Percentiles rank a stretch among this genome's conserved stretches.
Evolutionary conservation across 306 rosid genomes (phyloP).

Genomic region (Cucurbita argyrosperma): DNA sequence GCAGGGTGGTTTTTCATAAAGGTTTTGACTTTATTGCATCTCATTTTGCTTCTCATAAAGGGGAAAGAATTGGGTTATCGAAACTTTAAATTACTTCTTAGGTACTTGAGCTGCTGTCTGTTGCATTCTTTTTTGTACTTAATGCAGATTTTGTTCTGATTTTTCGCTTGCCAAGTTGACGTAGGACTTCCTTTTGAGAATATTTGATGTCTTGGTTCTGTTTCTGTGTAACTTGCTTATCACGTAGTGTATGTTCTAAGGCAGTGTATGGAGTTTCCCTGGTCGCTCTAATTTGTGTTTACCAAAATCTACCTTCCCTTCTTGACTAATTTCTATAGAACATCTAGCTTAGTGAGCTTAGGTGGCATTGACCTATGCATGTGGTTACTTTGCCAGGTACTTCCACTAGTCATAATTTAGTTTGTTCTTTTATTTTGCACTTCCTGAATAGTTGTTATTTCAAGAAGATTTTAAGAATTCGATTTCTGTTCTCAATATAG

Average conservation of each 20-base stretch:
- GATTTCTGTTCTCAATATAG: background rate
- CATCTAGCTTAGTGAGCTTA: background rate
- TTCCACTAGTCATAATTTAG: background rate
- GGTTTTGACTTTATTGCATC: background rate
- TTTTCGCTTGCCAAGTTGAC: background rate
- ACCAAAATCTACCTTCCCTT: background rate
- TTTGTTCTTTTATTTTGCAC: background rate
- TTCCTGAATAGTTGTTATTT: background rate
- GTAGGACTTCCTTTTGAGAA: background rate
- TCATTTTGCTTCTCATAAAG: background rate
- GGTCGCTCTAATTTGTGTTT: background rate
- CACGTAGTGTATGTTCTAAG: background rate
- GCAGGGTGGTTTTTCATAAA: background rate
- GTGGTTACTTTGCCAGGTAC: background rate
- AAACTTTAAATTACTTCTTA: background rate
- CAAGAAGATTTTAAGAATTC: background rate
- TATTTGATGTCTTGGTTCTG: background rate
- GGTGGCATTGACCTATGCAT: background rate
- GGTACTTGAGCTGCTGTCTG: background rate
- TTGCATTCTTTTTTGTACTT: background rate
- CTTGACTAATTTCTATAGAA: background rate
- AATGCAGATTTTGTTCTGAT: background rate
- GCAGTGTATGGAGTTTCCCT: background rate
- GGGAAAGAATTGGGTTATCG: background rate
- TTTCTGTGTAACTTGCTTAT: too few relatives aligned